Percentiles rank a stretch among this genome's conserved stretches.
These are phyloP conservation scores for Rubus idaeus DNA, from an alignment of 306 rosid genomes.

Conservation along the genomic window DNA sequence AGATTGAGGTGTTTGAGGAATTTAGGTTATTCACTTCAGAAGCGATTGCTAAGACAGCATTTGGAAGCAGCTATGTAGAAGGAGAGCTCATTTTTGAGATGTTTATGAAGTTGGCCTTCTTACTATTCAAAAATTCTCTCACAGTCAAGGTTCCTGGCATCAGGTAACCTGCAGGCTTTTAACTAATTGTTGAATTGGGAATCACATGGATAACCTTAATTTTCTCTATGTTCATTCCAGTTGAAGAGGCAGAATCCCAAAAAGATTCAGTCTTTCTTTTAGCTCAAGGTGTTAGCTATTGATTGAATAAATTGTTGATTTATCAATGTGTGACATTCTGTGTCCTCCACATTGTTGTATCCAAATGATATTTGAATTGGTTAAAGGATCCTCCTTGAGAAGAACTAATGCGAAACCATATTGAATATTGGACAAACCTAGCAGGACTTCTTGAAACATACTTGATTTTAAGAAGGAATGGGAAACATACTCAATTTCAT, in stretches of 20 bases:
- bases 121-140: constrained; percentile 4
- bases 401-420: not conserved
- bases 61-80: constrained; percentile 34
- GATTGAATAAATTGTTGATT: not conserved
- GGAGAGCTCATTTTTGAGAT: constrained; percentile 28
- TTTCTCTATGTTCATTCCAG: not conserved
- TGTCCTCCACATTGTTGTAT: not conserved
- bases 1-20: constrained; percentile 34
- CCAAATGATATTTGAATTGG: not conserved
- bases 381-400: not conserved
- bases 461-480: not conserved
- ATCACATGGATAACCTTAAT: not conserved
- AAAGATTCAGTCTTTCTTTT: not conserved
- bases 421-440: not conserved
- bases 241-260: not conserved
- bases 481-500: not conserved
- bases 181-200: not conserved
- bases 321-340: not conserved
- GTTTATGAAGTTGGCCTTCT: constrained; percentile 13
- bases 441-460: not conserved
- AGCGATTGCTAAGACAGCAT: constrained; percentile 31
- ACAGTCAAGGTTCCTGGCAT: constrained; percentile 24
- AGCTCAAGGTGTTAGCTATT: not conserved
- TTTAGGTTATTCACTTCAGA: constrained; percentile 30
- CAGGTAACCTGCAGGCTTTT: not conserved